phyloP scores from a whole-genome alignment of 306 rosid genomes.

The Pterocarpus santalinus region DNA sequence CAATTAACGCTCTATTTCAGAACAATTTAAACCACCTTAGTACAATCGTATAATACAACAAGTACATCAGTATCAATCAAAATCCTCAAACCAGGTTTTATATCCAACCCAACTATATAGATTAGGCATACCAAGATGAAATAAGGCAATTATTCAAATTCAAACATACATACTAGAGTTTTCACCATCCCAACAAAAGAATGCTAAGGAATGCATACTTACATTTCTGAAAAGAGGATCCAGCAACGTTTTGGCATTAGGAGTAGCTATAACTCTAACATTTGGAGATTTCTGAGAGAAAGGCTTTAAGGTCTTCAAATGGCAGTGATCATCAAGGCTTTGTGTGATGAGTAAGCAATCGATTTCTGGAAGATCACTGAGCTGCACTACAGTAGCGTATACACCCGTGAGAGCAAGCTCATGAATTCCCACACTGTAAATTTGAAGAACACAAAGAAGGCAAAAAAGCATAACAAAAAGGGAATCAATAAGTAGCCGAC shows the following conservation, averaged over 20 bases:
- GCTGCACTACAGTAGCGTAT: constrained; percentile 67
- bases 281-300: constrained; percentile 75
- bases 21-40: constrained; percentile 26
- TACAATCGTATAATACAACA: background rate
- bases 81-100: constrained; percentile 32
- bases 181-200: constrained; percentile 32
- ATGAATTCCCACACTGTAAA: constrained; percentile 20
- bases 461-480: constrained; percentile 29
- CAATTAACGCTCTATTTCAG: background rate
- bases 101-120: constrained; percentile 1
- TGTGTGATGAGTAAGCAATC: constrained; percentile 86
- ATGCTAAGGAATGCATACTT: constrained; percentile 41
- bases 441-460: constrained; percentile 7
- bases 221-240: constrained; percentile 91
- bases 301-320: constrained; percentile 85
- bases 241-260: constrained; percentile 77
- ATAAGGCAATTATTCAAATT: constrained; percentile 19
- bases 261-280: constrained; percentile 78
- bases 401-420: constrained; percentile 47
- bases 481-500: constrained; percentile 14
- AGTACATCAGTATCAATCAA: constrained; percentile 23
- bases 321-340: constrained; percentile 98
- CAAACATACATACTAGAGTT: background rate
- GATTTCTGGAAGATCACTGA: constrained; percentile 87
- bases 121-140: constrained; percentile 28